Conservation (phyloP, 495 filamentous ascomycete species). For the Tirmania nivea region DNA sequence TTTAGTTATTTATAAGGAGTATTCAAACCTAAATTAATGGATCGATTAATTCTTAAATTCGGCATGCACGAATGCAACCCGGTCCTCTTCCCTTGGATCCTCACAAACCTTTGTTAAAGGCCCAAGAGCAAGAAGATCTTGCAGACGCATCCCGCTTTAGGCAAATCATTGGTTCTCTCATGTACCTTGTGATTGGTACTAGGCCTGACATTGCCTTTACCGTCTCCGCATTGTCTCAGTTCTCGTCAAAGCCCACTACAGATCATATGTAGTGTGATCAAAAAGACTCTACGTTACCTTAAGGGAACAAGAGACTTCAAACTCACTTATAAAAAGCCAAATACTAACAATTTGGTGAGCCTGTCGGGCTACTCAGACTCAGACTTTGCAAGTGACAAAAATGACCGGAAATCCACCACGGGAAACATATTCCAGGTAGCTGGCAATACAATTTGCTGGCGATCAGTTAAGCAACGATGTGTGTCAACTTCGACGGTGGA, state of each 20-base stretch:
- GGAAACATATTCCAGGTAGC: slow-evolving; percentile 1
- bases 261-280: not conserved
- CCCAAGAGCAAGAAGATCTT: not conserved
- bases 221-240: slow-evolving; percentile 3
- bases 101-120: not conserved
- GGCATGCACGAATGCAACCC: not conserved
- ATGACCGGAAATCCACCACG: not conserved
- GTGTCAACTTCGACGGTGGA: not conserved
- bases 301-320: not conserved
- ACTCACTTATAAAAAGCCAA: not conserved
- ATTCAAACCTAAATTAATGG: too few species aligned
- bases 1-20: too few species aligned
- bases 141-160: slow-evolving; percentile 1
- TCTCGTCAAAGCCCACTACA: not conserved
- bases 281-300: slow-evolving; percentile 2
- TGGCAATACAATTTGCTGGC: not conserved
- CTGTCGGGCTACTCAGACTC: slow-evolving; percentile 1
- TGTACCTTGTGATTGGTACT: slow-evolving; percentile 6
- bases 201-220: slow-evolving; percentile 8
- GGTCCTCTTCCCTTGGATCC: not conserved
- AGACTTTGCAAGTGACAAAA: not conserved
- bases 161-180: slow-evolving; percentile 1
- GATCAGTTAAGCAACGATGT: slow-evolving; percentile 1
- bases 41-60: not conserved
- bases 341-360: too few species aligned